Percentiles rank a stretch among this genome's conserved stretches.
Conservation (phyloP, 2,329 filamentous ascomycete species). For the Beauveria sp. region DNA sequence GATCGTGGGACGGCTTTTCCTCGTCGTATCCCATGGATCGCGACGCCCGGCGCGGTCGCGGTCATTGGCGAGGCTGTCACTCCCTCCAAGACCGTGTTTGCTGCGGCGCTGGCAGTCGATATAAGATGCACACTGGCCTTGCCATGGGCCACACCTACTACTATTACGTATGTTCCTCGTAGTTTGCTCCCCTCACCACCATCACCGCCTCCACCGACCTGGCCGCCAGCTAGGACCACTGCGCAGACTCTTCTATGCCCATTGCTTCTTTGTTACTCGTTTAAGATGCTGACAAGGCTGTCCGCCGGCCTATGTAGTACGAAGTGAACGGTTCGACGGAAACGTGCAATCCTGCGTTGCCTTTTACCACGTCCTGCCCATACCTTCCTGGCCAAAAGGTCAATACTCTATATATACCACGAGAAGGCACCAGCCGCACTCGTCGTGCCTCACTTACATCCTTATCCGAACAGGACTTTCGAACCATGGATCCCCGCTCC, state of each 20-base stretch:
- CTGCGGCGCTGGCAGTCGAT: slow-evolving; percentile 54
- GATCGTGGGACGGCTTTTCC: slow-evolving; percentile 93
- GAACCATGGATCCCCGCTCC: slow-evolving; percentile 71
- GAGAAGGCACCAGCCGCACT: slow-evolving; percentile 52
- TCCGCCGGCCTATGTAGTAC: slow-evolving; percentile 50
- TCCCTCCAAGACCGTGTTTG: slow-evolving; percentile 79
- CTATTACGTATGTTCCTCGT: slow-evolving; percentile 68
- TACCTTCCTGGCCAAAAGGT: slow-evolving; percentile 81
- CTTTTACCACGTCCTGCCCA: slow-evolving; percentile 72
- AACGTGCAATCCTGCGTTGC: slow-evolving; percentile 63
- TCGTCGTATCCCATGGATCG: slow-evolving; percentile 72
- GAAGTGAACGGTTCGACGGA: slow-evolving; percentile 73
- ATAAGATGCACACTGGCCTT: slow-evolving; percentile 63
- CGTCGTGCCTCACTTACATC: slow-evolving; percentile 62
- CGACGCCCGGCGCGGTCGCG: slow-evolving; percentile 64
- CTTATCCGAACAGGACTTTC: slow-evolving; percentile 49
- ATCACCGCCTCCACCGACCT: neutral
- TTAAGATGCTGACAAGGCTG: neutral
- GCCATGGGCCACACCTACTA: slow-evolving; percentile 93
- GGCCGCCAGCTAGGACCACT: slow-evolving; percentile 2
- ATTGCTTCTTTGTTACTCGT: neutral
- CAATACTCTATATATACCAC: slow-evolving; percentile 76
- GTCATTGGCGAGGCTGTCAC: slow-evolving; percentile 83
- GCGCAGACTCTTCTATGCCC: slow-evolving; percentile 2
- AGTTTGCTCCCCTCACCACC: slow-evolving; percentile 12